Evolutionary conservation across 495 filamentous ascomycete genomes (phyloP).

Genomic region (Penicillium nucicola): DNA sequence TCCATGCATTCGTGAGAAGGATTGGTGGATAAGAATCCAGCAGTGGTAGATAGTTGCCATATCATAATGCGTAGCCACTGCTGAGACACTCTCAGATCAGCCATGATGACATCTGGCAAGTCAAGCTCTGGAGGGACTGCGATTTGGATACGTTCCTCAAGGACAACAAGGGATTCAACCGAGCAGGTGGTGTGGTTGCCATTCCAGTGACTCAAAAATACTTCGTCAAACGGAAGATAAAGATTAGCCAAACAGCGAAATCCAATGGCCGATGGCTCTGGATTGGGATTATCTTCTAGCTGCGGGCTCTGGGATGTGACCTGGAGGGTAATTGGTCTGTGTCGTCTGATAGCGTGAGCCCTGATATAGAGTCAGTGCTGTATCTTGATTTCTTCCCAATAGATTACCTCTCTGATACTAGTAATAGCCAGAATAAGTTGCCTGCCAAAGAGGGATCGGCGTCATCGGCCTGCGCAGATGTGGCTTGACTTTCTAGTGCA

Average conservation of each 20-base stretch:
- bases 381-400: not conserved
- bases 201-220: constrained; percentile 69
- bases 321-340: constrained; percentile 68
- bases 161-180: constrained; percentile 51
- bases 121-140: constrained; percentile 61
- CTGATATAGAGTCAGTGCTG: constrained; percentile 19
- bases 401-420: constrained; percentile 64
- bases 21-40: constrained; percentile 50
- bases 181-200: constrained; percentile 59
- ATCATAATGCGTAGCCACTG: constrained; percentile 74
- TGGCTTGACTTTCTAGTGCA: constrained; percentile 30
- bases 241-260: constrained; percentile 65
- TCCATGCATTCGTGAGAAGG: constrained; percentile 59
- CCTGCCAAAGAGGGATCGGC: constrained; percentile 19
- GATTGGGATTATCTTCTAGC: constrained; percentile 41
- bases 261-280: constrained; percentile 33
- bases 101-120: constrained; percentile 57
- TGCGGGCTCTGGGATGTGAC: constrained; percentile 62
- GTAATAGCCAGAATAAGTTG: constrained; percentile 69
- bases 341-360: constrained; percentile 70
- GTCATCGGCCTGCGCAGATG: constrained; percentile 22
- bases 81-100: constrained; percentile 66
- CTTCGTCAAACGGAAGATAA: constrained; percentile 70
- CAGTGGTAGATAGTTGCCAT: constrained; percentile 61
- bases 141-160: constrained; percentile 66